Percentiles rank a stretch among this genome's conserved stretches.
Evolutionary conservation across 345 rosid genomes (phyloP).

Genomic region (Linum usitatissimum): DNA sequence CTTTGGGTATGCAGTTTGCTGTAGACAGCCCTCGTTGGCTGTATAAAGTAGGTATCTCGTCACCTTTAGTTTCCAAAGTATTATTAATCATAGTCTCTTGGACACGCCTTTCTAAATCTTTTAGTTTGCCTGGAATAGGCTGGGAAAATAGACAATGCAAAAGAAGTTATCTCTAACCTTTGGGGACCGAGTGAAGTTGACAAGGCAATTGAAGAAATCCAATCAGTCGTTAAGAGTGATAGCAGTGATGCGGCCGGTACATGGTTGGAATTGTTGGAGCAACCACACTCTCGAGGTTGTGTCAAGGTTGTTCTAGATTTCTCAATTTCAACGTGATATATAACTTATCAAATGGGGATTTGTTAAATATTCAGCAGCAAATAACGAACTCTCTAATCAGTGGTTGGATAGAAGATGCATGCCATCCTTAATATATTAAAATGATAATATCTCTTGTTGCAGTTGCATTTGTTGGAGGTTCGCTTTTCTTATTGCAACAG

Average conservation of each 20-base stretch:
- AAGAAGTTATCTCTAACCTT: slow-evolving; percentile 36
- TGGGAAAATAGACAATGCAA: slow-evolving; percentile 51
- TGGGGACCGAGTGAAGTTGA: slow-evolving; percentile 64
- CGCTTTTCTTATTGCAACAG: slow-evolving; percentile 63
- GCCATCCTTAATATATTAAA: neutral
- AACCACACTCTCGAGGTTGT: slow-evolving; percentile 76
- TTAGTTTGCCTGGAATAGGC: slow-evolving; percentile 27
- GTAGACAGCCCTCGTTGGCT: slow-evolving; percentile 88
- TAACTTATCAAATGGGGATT: neutral
- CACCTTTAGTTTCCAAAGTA: slow-evolving; percentile 3
- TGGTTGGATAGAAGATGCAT: neutral
- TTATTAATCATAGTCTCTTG: slow-evolving; percentile 6
- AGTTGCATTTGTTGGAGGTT: slow-evolving; percentile 63
- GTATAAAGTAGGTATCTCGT: slow-evolving; percentile 42
- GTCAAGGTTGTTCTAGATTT: slow-evolving; percentile 32
- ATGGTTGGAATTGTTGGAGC: slow-evolving; percentile 63
- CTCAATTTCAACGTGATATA: slow-evolving; percentile 1
- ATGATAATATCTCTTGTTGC: slow-evolving; percentile 19
- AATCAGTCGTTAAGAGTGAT: slow-evolving; percentile 40
- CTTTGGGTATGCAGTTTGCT: slow-evolving; percentile 66
- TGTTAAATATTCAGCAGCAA: neutral
- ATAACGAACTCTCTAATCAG: neutral
- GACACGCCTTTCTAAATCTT: slow-evolving; percentile 8
- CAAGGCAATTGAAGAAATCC: slow-evolving; percentile 47
- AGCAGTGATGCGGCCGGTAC: slow-evolving; percentile 40